These are phyloP conservation scores for Tylopilus subfusipes DNA, from an alignment of 768 basidiomycete genomes.

Conservation along the genomic window DNA sequence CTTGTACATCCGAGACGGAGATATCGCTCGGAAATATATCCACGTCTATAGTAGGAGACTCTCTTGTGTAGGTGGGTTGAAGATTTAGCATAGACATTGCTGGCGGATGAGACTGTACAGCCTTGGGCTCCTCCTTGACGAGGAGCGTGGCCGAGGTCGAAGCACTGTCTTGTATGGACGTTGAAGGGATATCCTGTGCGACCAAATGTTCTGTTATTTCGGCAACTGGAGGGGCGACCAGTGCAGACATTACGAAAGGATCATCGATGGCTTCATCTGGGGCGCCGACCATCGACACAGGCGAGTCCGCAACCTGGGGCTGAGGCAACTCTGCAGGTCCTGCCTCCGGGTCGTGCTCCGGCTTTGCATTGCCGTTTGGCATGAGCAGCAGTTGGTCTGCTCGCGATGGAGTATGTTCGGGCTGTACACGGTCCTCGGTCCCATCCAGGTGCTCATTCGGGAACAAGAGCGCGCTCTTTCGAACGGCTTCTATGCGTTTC, in stretches of 20 bases:
- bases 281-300: neutral
- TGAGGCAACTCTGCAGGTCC: neutral
- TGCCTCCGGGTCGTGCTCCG: neutral
- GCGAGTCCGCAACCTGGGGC: neutral
- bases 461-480: neutral
- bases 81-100: conserved; percentile 21
- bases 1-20: neutral
- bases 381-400: neutral
- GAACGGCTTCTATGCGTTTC: conserved; percentile 39
- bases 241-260: conserved; percentile 4
- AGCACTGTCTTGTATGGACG: conserved; percentile 1
- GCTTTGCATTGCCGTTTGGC: neutral
- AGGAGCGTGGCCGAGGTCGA: conserved; percentile 8
- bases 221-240: neutral
- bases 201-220: neutral
- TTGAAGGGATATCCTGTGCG: neutral
- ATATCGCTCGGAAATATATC: neutral
- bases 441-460: neutral
- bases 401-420: neutral
- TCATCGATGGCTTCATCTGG: conserved; percentile 9
- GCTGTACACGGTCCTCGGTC: neutral
- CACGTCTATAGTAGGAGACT: neutral
- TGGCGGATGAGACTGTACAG: conserved; percentile 9
- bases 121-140: conserved; percentile 9
- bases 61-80: neutral